phyloP scores from a whole-genome alignment of 148 eudicot genomes.

The Chenopodium album region DNA sequence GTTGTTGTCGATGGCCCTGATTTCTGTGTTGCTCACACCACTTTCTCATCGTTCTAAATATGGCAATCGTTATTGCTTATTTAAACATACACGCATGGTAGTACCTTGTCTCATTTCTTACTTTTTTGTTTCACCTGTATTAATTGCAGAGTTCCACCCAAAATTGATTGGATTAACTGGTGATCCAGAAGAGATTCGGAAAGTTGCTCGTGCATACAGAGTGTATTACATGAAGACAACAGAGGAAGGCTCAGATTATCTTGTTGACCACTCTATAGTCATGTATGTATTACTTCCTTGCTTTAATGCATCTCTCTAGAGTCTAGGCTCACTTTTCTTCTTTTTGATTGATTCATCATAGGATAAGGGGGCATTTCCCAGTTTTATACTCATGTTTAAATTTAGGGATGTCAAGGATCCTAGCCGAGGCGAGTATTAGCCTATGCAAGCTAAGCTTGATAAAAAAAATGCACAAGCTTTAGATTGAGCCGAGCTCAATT shows the following conservation, averaged over 20 bases:
- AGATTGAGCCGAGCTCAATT: too few relatives aligned
- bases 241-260: conserved; percentile 94
- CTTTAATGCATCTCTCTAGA: neutral
- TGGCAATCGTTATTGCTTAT: neutral
- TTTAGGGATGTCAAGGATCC: too few relatives aligned
- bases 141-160: conserved; percentile 84
- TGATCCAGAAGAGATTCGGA: conserved; percentile 67
- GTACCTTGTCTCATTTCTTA: neutral
- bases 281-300: conserved; percentile 52
- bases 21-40: neutral
- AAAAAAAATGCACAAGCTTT: too few relatives aligned
- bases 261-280: conserved; percentile 97
- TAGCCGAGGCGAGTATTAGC: too few relatives aligned
- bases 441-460: too few relatives aligned
- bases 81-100: neutral
- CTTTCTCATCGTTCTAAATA: neutral
- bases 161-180: conserved; percentile 90
- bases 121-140: conserved; percentile 6
- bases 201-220: conserved; percentile 90
- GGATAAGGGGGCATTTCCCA: neutral
- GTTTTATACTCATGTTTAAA: neutral
- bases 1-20: neutral
- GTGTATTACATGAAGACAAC: conserved; percentile 96
- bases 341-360: conserved; percentile 1
- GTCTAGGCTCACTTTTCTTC: neutral